These are phyloP conservation scores for Phytophthora sansomeana DNA, from an alignment of 352 stramenopile genomes.

Conservation along the genomic window DNA sequence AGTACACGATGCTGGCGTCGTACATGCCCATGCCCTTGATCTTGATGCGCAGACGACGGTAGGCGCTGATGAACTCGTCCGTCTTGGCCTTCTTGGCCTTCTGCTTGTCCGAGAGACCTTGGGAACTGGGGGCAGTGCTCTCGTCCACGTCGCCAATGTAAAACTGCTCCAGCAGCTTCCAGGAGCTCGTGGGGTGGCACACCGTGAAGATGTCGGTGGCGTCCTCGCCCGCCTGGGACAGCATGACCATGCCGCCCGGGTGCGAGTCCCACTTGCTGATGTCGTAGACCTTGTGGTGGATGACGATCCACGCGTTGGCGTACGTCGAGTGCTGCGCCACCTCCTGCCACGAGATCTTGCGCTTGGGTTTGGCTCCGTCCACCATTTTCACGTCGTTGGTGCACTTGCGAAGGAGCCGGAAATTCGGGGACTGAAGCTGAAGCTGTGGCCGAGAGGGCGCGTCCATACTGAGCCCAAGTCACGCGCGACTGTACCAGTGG, in stretches of 20 bases:
- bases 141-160: conserved; percentile 97
- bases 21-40: conserved; percentile 96
- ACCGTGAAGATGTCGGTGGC: conserved; percentile 98
- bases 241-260: conserved; percentile 94
- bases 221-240: conserved; percentile 98
- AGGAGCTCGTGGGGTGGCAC: conserved; percentile 95
- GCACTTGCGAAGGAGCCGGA: conserved; percentile 16
- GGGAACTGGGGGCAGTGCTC: conserved; percentile 41
- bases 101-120: conserved; percentile 54
- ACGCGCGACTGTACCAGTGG: conserved; percentile 33
- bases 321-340: conserved; percentile 80
- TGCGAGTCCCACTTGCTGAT: conserved; percentile 88
- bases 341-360: conserved; percentile 81
- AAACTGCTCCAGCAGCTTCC: conserved; percentile 96
- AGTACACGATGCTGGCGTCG: conserved; percentile 92
- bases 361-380: conserved; percentile 63
- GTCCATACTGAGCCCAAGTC: not conserved
- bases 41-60: conserved; percentile 95
- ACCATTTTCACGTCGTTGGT: conserved; percentile 51
- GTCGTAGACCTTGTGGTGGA: conserved; percentile 94
- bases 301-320: conserved; percentile 88
- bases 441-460: conserved; percentile 11
- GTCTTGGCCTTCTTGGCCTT: conserved; percentile 65
- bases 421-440: conserved; percentile 42
- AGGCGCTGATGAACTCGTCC: conserved; percentile 96